phyloP scores from a whole-genome alignment of 176 grass and related monocot genomes.

The Lolium perenne region DNA sequence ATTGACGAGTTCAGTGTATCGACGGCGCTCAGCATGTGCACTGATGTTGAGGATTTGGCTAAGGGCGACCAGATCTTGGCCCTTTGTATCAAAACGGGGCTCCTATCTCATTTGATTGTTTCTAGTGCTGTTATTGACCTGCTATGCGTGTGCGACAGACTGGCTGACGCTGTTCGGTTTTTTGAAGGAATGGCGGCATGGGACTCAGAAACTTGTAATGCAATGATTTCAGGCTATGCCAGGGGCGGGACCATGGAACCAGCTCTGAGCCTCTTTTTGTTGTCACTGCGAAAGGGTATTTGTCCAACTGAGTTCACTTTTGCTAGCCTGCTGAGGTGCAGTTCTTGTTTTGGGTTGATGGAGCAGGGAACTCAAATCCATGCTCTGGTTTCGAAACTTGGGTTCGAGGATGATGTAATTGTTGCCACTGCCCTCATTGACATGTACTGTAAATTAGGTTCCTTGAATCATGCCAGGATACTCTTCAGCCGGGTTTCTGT shows the following conservation, averaged over 20 bases:
- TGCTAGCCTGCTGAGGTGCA: conserved; percentile 72
- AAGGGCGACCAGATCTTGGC: conserved; percentile 78
- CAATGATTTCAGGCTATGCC: conserved; percentile 70
- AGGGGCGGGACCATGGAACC: conserved; percentile 67
- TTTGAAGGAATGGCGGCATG: conserved; percentile 61
- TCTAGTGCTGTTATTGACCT: too few relatives aligned
- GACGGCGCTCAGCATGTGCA: conserved; percentile 58
- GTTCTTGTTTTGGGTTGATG: conserved; percentile 69
- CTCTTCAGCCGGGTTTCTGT: conserved; percentile 51
- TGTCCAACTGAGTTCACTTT: conserved; percentile 78
- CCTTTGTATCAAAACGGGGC: conserved; percentile 23
- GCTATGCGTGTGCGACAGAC: too few relatives aligned
- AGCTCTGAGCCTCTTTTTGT: conserved; percentile 60
- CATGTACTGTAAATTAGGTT: conserved; percentile 92
- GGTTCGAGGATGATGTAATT: conserved; percentile 67
- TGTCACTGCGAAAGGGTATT: conserved; percentile 63
- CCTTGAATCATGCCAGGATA: conserved; percentile 47
- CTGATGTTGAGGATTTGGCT: conserved; percentile 52
- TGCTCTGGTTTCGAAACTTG: conserved; percentile 70
- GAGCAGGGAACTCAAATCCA: conserved; percentile 78
- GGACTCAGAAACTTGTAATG: conserved; percentile 72
- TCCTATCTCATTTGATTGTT: not conserved
- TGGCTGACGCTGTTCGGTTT: too few relatives aligned
- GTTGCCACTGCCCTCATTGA: conserved; percentile 70
- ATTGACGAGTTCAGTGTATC: conserved; percentile 72